phyloP scores from a whole-genome alignment of 768 basidiomycete species.

The Polyporus arcularius region DNA sequence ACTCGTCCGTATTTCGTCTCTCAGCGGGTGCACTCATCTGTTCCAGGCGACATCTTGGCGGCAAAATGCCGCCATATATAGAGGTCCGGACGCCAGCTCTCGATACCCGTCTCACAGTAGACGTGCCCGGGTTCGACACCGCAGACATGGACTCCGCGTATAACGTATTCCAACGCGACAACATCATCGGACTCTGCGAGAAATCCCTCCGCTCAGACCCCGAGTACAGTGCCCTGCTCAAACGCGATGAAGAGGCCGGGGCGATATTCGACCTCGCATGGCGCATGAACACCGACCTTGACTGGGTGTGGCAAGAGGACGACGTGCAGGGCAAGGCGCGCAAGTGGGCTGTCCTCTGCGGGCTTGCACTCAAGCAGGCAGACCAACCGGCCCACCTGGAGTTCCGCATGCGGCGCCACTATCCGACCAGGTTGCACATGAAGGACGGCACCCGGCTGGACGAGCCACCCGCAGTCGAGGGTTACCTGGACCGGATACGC shows the following conservation, averaged over 20 bases:
- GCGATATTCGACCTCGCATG: constrained; percentile 74
- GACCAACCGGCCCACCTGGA: constrained; percentile 59
- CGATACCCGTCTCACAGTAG: constrained; percentile 67
- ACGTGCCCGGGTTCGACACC: constrained; percentile 54
- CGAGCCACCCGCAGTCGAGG: constrained; percentile 85
- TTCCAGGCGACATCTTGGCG: constrained; percentile 70
- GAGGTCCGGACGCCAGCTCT: constrained; percentile 72
- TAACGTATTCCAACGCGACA: constrained; percentile 56
- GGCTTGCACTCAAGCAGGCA: constrained; percentile 74
- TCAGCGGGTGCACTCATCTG: background rate
- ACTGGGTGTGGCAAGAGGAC: constrained; percentile 83
- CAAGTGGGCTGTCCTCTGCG: constrained; percentile 75
- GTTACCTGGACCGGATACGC: constrained; percentile 76
- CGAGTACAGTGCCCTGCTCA: constrained; percentile 65
- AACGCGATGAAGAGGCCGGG: constrained; percentile 54
- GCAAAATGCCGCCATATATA: constrained; percentile 64
- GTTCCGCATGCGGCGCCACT: constrained; percentile 74
- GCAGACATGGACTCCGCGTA: constrained; percentile 42
- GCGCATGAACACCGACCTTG: constrained; percentile 70
- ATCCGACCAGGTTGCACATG: constrained; percentile 45
- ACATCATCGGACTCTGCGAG: constrained; percentile 64
- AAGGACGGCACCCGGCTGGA: constrained; percentile 50
- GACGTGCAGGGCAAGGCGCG: constrained; percentile 63
- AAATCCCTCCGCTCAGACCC: constrained; percentile 53
- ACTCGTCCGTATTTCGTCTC: background rate